Evolutionary conservation across 495 filamentous ascomycete genomes (phyloP), one percentile per base, ranked within the genome.

Genomic region (Lindgomyces ingoldianus): DNA sequence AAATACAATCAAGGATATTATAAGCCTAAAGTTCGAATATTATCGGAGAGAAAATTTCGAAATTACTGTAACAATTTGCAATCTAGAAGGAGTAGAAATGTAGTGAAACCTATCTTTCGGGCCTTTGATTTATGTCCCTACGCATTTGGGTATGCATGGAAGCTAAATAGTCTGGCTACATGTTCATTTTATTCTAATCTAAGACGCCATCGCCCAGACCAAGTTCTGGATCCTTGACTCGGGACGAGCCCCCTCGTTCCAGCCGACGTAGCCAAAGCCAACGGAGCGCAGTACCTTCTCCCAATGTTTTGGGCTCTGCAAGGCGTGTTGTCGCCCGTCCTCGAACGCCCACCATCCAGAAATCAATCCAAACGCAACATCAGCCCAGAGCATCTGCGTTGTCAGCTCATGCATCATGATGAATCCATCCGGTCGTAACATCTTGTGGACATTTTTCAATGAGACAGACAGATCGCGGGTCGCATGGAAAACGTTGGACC

Each of bases 341-440:
- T 79, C 62, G 52, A 77, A 80, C 0, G 75, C 55, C 81, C 81
- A 83, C 79, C 80, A 82, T 4, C 80, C 81, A 24, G 82, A 80
- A 2, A 83, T 65, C 1, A 79, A 62, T 0, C 81, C 81, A 49
- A 79, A 82, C 24, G 81, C 71, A 0, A 81, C 14, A 55, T 82
- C 79, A 2, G 78, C 68, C 74, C 76, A 82, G 26, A 49, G 61
- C 1, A 81, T 6, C 6, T 66, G 72, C 41, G 44, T 21, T 0
- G 78, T 83, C 21, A 82, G 62, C 68, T 85, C 83, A 0, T 81
- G 41, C 19, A 84, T 60, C 12, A 70, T 68, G 0, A 84, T 33
- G 30, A 78, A 67, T 0, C 81, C 82, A 49, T 79, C 78, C 0
- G 74, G 64, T 0, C 74, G 73, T 0, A 83, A 69, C 44, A 78